Base-by-base conservation (phyloP, 768 basidiomycete species). In the Pluteus cervinus region DNA sequence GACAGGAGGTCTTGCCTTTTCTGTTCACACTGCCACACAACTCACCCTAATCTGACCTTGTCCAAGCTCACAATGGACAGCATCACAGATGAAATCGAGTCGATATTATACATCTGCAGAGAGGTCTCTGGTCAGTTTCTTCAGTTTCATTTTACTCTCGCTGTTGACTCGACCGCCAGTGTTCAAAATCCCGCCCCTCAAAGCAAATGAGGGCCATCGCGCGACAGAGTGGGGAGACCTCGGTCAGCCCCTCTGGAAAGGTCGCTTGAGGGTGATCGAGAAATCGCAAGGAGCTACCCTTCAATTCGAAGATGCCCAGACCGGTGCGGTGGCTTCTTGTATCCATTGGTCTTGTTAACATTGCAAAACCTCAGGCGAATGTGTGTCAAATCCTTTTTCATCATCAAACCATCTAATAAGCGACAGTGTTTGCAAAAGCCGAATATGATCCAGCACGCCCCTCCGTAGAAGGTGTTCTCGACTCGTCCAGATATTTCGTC, bases 401-500 rank as follows among this genome's bases (percentile, higher is more conserved):
- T n/a, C n/a, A n/a, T n/a, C n/a, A n/a, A n/a, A 28, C 26, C 9
- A 9, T 9, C 39, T 58, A 40, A 61, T 43, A 33, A 29, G 32
- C 42, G 21, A 24, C 58, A 86, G 88, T 87, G 39, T 97, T 97
- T 65, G 93, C 93, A 29, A 81, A 76, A 46, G 79, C 90, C 11
- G 76, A 76, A 29, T 97, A 96, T 53, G 82, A 87, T 51, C 69
- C 80, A 11, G 62, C 73, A 29, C 79, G 78, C 41, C 87, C 89
- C 4, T 81, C 76, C 20, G 87, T 97, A n/a, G 92, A 97, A 47
- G 85, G 88, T n/a, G 91, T 93, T 11, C 69, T 96, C 18, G 92
- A 97, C 57, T 93, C 90, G 1, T 93, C 91, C 8, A 79, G 92
- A 33, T 97, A 97, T 56, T 97, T 97, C 54, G 92, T 94, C 11